These are phyloP conservation scores for Nitzschia sp. DNA, from an alignment of 108 stramenopile genomes.

Conservation along the genomic window DNA sequence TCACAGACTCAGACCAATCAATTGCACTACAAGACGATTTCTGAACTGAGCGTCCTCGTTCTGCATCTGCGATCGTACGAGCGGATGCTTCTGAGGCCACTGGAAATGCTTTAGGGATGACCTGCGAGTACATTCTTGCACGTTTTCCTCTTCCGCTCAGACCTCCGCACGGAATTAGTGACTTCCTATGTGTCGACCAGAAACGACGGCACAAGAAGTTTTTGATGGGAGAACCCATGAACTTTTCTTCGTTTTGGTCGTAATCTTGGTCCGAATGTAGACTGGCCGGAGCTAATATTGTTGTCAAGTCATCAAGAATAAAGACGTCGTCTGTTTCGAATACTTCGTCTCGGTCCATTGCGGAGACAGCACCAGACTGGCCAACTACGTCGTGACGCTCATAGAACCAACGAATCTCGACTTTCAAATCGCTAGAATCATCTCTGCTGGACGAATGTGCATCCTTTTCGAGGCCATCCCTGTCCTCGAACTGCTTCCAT, in stretches of 20 bases:
- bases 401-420: conserved; percentile 85
- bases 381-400: conserved; percentile 59
- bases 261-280: conserved; percentile 20
- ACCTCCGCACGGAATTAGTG: conserved; percentile 76
- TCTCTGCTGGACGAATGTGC: neutral
- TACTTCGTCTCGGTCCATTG: conserved; percentile 50
- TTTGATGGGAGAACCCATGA: conserved; percentile 46
- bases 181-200: conserved; percentile 70
- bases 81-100: neutral
- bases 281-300: conserved; percentile 54
- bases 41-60: neutral
- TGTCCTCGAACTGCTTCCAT: conserved; percentile 27
- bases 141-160: conserved; percentile 40
- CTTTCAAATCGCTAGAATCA: conserved; percentile 15
- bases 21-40: neutral
- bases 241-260: conserved; percentile 5
- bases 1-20: conserved; percentile 58
- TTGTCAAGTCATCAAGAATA: conserved; percentile 30
- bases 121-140: conserved; percentile 38
- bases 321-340: conserved; percentile 81
- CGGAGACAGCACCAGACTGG: neutral
- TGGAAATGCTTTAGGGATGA: neutral
- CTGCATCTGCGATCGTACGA: neutral
- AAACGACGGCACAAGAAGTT: conserved; percentile 68
- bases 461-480: conserved; percentile 11